Percentiles rank a stretch among this genome's conserved stretches.
Evolutionary conservation across 768 basidiomycete genomes (phyloP).

Genomic region (Leccinum ochraceum): DNA sequence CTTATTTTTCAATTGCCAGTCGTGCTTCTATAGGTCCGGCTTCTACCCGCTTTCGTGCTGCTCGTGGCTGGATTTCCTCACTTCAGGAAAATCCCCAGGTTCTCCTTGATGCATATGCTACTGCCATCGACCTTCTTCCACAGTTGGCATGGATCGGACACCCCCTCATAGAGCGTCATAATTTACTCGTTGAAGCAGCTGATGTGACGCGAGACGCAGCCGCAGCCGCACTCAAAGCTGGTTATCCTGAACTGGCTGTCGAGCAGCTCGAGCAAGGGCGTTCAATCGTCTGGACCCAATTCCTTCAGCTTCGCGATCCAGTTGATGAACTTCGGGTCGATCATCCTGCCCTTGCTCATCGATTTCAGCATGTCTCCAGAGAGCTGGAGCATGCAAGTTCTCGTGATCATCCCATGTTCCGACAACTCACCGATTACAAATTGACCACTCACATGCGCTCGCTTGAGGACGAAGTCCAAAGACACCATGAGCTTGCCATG

Average conservation of each 20-base stretch:
- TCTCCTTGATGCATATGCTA: neutral
- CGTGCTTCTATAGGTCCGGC: neutral
- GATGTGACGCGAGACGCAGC: neutral
- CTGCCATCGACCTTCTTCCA: neutral
- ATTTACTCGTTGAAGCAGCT: neutral
- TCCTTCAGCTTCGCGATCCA: neutral
- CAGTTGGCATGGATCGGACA: neutral
- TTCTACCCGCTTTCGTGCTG: neutral
- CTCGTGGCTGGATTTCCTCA: neutral
- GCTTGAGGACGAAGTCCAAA: neutral
- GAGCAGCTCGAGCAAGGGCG: neutral
- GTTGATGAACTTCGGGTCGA: neutral
- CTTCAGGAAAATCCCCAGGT: neutral
- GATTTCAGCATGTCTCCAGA: neutral
- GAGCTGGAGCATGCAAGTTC: neutral
- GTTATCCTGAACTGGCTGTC: neutral
- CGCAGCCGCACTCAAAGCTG: neutral
- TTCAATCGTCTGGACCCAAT: neutral
- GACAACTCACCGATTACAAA: too few species aligned
- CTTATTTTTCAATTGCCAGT: neutral
- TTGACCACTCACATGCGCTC: neutral
- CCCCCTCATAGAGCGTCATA: neutral
- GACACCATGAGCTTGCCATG: neutral
- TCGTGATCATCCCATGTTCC: too few species aligned
- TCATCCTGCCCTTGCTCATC: neutral